These are phyloP conservation scores for Mortierella antarctica DNA, from an alignment of 192 early-diverging fungal genomes.

Conservation along the genomic window DNA sequence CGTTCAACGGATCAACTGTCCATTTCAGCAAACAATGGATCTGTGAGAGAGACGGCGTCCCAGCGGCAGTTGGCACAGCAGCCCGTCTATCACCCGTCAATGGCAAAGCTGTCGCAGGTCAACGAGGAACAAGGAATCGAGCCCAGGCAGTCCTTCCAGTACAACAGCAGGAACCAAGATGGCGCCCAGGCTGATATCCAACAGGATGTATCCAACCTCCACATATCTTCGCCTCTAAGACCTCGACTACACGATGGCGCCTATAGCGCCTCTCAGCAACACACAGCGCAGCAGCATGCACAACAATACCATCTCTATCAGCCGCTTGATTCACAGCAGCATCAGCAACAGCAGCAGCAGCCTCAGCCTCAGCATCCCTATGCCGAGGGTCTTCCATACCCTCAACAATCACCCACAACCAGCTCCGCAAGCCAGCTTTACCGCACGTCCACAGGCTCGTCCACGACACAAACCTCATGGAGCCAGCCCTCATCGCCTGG, in stretches of 20 bases:
- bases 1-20: constrained; percentile 29
- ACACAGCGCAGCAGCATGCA: not conserved
- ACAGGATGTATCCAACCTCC: constrained; percentile 41
- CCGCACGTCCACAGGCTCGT: constrained; percentile 47
- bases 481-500: constrained; percentile 48
- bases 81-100: constrained; percentile 19
- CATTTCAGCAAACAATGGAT: constrained; percentile 9
- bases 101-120: constrained; percentile 31
- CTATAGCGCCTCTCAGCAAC: constrained; percentile 7
- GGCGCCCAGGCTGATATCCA: constrained; percentile 27
- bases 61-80: constrained; percentile 29
- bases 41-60: constrained; percentile 27
- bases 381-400: constrained; percentile 33
- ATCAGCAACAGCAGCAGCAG: constrained; percentile 16
- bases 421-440: constrained; percentile 36
- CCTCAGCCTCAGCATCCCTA: constrained; percentile 12
- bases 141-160: constrained; percentile 36
- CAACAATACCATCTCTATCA: constrained; percentile 24
- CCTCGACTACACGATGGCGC: constrained; percentile 16
- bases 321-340: constrained; percentile 10
- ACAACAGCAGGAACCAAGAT: constrained; percentile 13
- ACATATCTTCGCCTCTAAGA: constrained; percentile 47
- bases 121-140: constrained; percentile 27
- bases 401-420: constrained; percentile 35
- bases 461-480: constrained; percentile 47